Evolutionary conservation across 306 rosid species (phyloP).

Genomic region (Pterocarpus macrocarpus): DNA sequence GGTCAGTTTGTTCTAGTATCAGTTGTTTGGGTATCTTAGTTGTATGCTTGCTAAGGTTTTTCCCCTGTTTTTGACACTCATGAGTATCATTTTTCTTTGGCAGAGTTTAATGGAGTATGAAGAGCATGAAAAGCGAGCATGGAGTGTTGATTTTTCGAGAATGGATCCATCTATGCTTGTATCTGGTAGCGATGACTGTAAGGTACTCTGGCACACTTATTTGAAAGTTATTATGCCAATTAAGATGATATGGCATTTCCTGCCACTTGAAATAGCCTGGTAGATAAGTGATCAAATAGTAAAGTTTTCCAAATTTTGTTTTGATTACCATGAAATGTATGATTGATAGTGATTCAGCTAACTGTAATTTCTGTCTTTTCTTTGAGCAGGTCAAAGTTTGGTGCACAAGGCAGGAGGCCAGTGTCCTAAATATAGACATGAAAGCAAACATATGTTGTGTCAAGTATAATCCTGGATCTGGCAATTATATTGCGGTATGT

Average conservation of each 20-base stretch:
- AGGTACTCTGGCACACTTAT: slow-evolving; percentile 60
- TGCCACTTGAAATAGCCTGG: not conserved
- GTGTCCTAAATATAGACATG: slow-evolving; percentile 94
- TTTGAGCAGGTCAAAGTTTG: slow-evolving; percentile 88
- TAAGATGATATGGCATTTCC: slow-evolving; percentile 21
- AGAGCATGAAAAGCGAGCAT: slow-evolving; percentile 98
- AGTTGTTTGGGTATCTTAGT: slow-evolving; percentile 26
- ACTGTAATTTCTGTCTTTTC: slow-evolving; percentile 38
- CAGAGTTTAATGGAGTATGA: slow-evolving; percentile 98
- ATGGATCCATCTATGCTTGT: slow-evolving; percentile 97
- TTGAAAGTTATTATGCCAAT: slow-evolving; percentile 34
- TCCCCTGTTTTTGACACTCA: slow-evolving; percentile 18
- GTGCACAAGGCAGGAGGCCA: slow-evolving; percentile 95
- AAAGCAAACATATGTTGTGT: slow-evolving; percentile 99
- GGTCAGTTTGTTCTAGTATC: slow-evolving; percentile 39
- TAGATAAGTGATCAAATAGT: slow-evolving; percentile 24
- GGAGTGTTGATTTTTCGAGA: slow-evolving; percentile 99
- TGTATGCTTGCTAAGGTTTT: slow-evolving; percentile 23
- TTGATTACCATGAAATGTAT: slow-evolving; percentile 7
- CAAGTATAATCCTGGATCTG: slow-evolving; percentile 96
- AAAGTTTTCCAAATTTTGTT: not conserved
- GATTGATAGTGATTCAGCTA: slow-evolving; percentile 28
- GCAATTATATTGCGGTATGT: slow-evolving; percentile 88
- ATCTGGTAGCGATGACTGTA: slow-evolving; percentile 98
- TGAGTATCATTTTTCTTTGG: slow-evolving; percentile 33